Conservation (phyloP, 106 monocot genomes). For the Acorus calamus region DNA sequence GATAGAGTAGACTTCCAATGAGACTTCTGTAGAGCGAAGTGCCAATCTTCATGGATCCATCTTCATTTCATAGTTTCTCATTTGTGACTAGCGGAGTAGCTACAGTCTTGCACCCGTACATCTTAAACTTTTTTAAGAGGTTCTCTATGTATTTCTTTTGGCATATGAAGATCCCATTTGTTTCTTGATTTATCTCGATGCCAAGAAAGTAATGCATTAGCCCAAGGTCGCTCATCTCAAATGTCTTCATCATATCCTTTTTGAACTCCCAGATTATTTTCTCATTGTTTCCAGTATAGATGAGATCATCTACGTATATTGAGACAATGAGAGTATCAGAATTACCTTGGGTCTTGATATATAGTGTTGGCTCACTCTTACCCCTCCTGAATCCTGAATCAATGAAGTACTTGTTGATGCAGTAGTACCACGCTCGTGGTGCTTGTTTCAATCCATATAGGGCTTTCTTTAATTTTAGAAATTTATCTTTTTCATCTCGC, state of each 20-base stretch:
- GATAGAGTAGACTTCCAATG: constrained; percentile 4
- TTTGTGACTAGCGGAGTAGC: not conserved
- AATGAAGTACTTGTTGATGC: not conserved
- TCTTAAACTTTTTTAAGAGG: constrained; percentile 1
- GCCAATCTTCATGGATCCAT: not conserved
- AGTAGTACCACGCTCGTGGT: constrained; percentile 5
- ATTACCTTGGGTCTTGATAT: not conserved
- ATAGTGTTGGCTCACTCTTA: not conserved
- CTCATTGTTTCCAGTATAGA: not conserved
- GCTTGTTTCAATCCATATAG: constrained; percentile 14
- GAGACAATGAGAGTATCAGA: not conserved
- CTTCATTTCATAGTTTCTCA: not conserved
- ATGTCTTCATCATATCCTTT: not conserved
- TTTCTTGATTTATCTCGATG: constrained; percentile 9
- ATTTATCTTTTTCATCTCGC: not conserved
- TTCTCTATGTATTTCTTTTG: constrained; percentile 2
- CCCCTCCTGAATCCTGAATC: constrained; percentile 1
- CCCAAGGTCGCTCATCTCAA: constrained; percentile 14
- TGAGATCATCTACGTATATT: constrained; percentile 5
- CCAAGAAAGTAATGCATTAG: constrained; percentile 8
- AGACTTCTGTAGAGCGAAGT: not conserved
- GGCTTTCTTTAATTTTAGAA: constrained; percentile 13
- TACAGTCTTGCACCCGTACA: constrained; percentile 4
- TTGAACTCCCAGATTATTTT: constrained; percentile 4
- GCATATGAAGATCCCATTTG: not conserved